Percentiles rank a stretch among this genome's conserved stretches.
Evolutionary conservation across 306 rosid species (phyloP).

Genomic region (Fragaria vesca): DNA sequence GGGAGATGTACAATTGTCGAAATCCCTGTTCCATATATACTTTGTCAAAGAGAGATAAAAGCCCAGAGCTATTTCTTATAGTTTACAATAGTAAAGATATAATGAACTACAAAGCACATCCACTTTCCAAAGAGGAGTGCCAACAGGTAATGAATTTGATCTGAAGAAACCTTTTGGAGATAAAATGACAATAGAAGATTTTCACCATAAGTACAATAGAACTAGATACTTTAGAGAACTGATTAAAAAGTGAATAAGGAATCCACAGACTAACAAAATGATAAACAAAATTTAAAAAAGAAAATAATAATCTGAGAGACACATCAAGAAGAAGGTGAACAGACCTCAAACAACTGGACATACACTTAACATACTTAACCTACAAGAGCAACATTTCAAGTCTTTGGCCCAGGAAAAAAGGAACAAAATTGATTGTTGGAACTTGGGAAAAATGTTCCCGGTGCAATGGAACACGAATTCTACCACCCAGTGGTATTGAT

Average conservation of each 20-base stretch:
- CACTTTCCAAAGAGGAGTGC: background rate
- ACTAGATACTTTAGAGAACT: background rate
- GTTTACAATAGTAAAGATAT: background rate
- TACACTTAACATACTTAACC: background rate
- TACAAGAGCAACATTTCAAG: slow-evolving; percentile 4
- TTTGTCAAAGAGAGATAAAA: slow-evolving; percentile 14
- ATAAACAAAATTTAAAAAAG: too few relatives aligned
- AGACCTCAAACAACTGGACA: background rate
- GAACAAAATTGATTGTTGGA: background rate
- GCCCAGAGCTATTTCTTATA: background rate
- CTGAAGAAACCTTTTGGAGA: background rate
- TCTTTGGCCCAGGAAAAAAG: background rate
- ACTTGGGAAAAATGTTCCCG: background rate
- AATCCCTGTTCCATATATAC: slow-evolving; percentile 45
- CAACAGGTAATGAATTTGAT: background rate
- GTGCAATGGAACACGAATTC: background rate
- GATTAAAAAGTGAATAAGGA: background rate
- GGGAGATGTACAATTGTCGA: slow-evolving; percentile 20
- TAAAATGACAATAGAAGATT: background rate
- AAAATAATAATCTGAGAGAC: background rate
- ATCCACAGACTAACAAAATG: background rate
- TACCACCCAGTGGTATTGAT: background rate
- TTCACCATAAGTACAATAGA: background rate
- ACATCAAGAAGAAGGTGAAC: background rate
- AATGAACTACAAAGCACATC: background rate